Evolutionary conservation across 352 stramenopile genomes (phyloP), one percentile per base, ranked within the genome.

Genomic region (Pythium utonaiense): DNA sequence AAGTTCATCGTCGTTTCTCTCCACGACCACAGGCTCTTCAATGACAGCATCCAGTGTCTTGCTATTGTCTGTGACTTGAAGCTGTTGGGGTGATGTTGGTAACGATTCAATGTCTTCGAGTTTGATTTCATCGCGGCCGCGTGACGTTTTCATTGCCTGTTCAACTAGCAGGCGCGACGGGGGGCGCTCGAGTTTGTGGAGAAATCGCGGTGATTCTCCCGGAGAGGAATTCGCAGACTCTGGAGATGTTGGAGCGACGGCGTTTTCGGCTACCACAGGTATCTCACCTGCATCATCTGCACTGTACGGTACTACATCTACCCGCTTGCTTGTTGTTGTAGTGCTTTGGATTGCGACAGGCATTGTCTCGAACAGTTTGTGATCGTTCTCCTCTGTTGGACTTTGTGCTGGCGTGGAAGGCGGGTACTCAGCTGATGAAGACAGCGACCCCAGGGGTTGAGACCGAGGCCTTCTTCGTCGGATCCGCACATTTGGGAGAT

Each of bases 21-120:
- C 44, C n/a, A 13, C 7, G 22, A 21, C 16, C 1, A 13, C 27
- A 16, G 27, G 25, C 28, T 24, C 48, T 54, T 54, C 48, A 8
- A 41, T 28, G 30, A 54, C 36, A 17, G 28, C 28, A 1, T 16
- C 14, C 3, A 54, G 48, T 6, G n/a, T 17, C 4, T n/a, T 27
- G 3, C 40, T 24, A 22, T 38, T 36, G 13, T 34, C 17, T 22
- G 27, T 42, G 27, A 5, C 22, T 40, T 45, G 13, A 8, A 25
- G 17, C 25, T 47, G 40, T 2, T 19, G 13, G 31, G 69, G 62
- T 38, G 70, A 70, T 13, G 13, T 65, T 1, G 49, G 57, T 3
- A 28, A 13, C 0, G 64, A 74, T 19, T 75, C 60, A 22, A 75
- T 6, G 31, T 78, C 61, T 48, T 74, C 71, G 3, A 78, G 44